Evolutionary conservation across 352 stramenopile genomes (phyloP).

Genomic region (Globisporangium carolinianum): DNA sequence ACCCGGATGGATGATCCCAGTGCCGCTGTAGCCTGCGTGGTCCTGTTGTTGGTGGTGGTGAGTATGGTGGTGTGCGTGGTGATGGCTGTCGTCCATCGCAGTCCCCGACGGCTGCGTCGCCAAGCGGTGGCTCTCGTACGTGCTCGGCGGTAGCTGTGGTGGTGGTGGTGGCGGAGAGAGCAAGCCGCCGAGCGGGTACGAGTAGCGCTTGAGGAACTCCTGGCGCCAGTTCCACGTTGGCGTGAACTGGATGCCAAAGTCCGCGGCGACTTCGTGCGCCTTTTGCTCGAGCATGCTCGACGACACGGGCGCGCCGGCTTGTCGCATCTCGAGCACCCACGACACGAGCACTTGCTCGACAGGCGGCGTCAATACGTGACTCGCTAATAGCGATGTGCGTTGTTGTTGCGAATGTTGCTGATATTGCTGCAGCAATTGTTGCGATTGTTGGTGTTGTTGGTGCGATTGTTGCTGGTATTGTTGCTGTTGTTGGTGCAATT

Average conservation of each 20-base stretch:
- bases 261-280: slow-evolving; percentile 7
- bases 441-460: neutral
- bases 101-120: neutral
- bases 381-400: neutral
- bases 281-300: slow-evolving; percentile 12
- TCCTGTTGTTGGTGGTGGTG: slow-evolving; percentile 10
- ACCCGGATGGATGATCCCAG: neutral
- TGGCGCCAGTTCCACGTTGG: slow-evolving; percentile 14
- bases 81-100: neutral
- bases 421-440: neutral
- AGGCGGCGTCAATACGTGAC: slow-evolving; percentile 1
- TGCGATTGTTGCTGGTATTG: neutral
- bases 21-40: slow-evolving; percentile 1
- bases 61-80: neutral
- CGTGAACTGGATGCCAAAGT: slow-evolving; percentile 9
- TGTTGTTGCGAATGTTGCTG: slow-evolving; percentile 2
- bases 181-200: slow-evolving; percentile 9
- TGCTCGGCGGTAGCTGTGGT: neutral
- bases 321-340: slow-evolving; percentile 12
- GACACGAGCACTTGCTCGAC: slow-evolving; percentile 11
- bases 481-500: slow-evolving; percentile 2
- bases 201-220: slow-evolving; percentile 15
- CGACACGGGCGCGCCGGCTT: slow-evolving; percentile 6
- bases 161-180: neutral
- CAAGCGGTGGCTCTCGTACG: slow-evolving; percentile 3